Base-by-base conservation (phyloP, 129 eudicot species). In the Flaveria trinervia region DNA sequence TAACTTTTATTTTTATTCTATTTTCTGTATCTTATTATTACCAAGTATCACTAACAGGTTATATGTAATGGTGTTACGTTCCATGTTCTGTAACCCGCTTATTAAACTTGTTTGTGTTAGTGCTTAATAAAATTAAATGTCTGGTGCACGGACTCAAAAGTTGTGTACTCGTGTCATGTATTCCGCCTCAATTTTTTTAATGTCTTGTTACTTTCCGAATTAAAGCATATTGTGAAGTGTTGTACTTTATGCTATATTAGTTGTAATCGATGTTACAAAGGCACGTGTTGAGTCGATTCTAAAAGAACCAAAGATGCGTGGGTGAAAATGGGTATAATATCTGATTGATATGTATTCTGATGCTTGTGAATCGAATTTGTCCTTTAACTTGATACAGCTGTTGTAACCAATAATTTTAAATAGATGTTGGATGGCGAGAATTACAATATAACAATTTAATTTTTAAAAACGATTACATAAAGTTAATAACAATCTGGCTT, bases 321-420 rank as follows among this genome's bases (percentile, higher is more conserved):
- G 64, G 23, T 33, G 55, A 49, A 79, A 71, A 62, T 62, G 56
- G 67, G 78, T 72, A 72, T 51, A 71, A 61, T 17, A 71, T 77
- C 68, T 77, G 68, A 36, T 76, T 65, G 73, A 51, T 50, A 49
- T 66, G 56, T 6, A 55, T 79, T 61, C 45, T 33, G 18, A 79
- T 71, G 65, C 77, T 79, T 61, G 72, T 71, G 82, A 23, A 62
- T 65, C 56, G 39, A 62, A 26, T 56, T 28, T 78, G 62, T 54
- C 15, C 0, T 23, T 36, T 66, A 39, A 3, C 3, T 28, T 25
- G 43, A 69, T 55, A 25, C 15, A 60, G 4, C 17, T 4, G 62
- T 45, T 44, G 20, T 43, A 36, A 68, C 1, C 28, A 15, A 28
- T 8, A 43, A 16, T 23, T 65, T 5, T 51, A 65, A 18, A 15